These are phyloP conservation scores for Saccharomyces jurei DNA, from an alignment of 805 yeast genomes.

Conservation along the genomic window DNA sequence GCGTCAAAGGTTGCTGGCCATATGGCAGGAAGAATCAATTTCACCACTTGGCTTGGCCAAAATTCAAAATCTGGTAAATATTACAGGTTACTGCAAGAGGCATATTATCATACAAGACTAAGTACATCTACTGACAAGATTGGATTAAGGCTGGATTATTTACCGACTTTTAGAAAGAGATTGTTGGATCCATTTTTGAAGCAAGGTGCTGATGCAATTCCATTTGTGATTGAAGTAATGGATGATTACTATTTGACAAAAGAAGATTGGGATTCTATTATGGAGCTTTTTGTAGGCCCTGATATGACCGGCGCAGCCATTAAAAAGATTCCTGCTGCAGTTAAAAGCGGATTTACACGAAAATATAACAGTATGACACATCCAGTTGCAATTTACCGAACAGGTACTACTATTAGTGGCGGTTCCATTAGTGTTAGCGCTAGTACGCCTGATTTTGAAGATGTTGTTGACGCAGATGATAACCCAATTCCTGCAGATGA, in stretches of 20 bases:
- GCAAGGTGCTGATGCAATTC: conserved; percentile 55
- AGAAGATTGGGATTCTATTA: conserved; percentile 85
- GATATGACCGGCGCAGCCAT: conserved; percentile 35
- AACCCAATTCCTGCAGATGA: conserved; percentile 24
- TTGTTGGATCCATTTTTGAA: conserved; percentile 51
- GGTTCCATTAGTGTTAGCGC: conserved; percentile 10
- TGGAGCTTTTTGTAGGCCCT: conserved; percentile 77
- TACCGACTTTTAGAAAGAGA: conserved; percentile 53
- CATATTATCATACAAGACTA: conserved; percentile 80
- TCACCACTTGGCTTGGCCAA: conserved; percentile 84
- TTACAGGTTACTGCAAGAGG: conserved; percentile 69
- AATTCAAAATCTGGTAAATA: conserved; percentile 77
- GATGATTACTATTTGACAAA: conserved; percentile 80
- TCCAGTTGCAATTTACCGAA: conserved; percentile 76
- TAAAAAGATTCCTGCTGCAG: conserved; percentile 66
- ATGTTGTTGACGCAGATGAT: conserved; percentile 31
- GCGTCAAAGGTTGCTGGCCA: conserved; percentile 67
- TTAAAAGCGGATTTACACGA: conserved; percentile 80
- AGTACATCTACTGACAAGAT: conserved; percentile 67
- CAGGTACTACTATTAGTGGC: conserved; percentile 49
- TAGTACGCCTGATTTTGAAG: conserved; percentile 31
- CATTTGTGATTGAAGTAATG: conserved; percentile 58
- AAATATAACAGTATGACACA: conserved; percentile 69
- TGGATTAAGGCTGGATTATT: conserved; percentile 68
- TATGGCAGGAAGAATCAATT: conserved; percentile 59